Evolutionary conservation across 1,284 basidiomycete species (phyloP).

Genomic region (Cutaneotrichosporon sp.): DNA sequence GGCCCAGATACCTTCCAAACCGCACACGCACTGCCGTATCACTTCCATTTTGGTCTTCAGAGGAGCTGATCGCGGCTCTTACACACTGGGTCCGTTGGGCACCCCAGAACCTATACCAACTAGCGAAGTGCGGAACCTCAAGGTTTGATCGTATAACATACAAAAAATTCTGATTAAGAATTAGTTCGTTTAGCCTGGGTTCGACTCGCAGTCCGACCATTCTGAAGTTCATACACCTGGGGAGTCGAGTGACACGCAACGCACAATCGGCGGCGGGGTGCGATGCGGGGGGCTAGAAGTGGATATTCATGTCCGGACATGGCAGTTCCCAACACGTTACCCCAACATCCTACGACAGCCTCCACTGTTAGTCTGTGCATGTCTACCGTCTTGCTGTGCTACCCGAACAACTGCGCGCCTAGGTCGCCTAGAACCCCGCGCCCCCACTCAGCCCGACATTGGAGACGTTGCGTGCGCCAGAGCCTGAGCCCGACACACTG

Average conservation of each 20-base stretch:
- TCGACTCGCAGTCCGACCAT: slow-evolving; percentile 2
- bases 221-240: no score
- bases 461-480: slow-evolving; percentile 8
- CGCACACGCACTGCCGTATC: no score
- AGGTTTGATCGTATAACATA: slow-evolving; percentile 2
- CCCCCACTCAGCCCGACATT: slow-evolving; percentile 44
- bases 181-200: slow-evolving; percentile 4
- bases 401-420: neutral
- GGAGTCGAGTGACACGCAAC: no score
- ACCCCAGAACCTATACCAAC: no score
- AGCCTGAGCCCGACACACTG: slow-evolving; percentile 26
- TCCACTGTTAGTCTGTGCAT: slow-evolving; percentile 8
- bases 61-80: no score
- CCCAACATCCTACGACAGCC: neutral
- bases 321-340: neutral
- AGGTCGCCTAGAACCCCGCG: slow-evolving; percentile 20
- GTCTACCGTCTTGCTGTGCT: slow-evolving; percentile 2
- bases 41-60: no score
- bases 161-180: slow-evolving; percentile 4
- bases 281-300: neutral
- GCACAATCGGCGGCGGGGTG: no score
- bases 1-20: no score
- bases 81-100: no score
- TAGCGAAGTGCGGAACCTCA: neutral
- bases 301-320: neutral